Percentiles rank a stretch among this genome's conserved stretches.
These are phyloP conservation scores for Dioscorea zingiberensis DNA, from an alignment of 106 monocot species.

Conservation along the genomic window DNA sequence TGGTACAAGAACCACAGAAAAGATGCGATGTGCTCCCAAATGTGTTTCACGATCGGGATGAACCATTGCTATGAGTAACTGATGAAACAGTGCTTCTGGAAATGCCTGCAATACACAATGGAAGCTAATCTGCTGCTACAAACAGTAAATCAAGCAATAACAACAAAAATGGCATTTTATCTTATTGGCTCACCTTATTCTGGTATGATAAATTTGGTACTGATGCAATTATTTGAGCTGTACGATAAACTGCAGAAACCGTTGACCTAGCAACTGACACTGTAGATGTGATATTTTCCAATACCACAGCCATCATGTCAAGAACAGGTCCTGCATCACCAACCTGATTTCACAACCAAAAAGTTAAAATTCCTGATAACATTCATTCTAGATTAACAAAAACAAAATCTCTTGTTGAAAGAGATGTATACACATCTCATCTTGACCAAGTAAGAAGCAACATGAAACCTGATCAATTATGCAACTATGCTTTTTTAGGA, in stretches of 20 bases:
- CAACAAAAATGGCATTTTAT: neutral
- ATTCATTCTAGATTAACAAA: too few relatives aligned
- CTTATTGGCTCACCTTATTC: slow-evolving; percentile 44
- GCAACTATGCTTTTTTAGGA: too few relatives aligned
- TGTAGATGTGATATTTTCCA: slow-evolving; percentile 66
- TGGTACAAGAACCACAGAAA: slow-evolving; percentile 85
- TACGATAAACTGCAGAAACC: slow-evolving; percentile 71
- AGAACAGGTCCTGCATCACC: slow-evolving; percentile 91
- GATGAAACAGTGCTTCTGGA: slow-evolving; percentile 86
- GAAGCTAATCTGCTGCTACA: neutral
- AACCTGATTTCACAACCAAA: slow-evolving; percentile 29
- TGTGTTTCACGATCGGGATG: slow-evolving; percentile 79
- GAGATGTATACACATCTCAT: too few relatives aligned
- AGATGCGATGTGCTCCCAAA: slow-evolving; percentile 77
- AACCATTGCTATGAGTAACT: slow-evolving; percentile 75
- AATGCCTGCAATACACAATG: slow-evolving; percentile 43
- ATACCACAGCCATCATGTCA: slow-evolving; percentile 67
- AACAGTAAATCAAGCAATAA: neutral
- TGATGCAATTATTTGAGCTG: slow-evolving; percentile 76
- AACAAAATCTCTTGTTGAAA: too few relatives aligned
- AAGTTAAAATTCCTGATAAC: too few relatives aligned
- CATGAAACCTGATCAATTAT: too few relatives aligned
- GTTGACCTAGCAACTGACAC: slow-evolving; percentile 58
- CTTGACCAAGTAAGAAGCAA: too few relatives aligned
- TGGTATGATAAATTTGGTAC: slow-evolving; percentile 68